phyloP scores from a whole-genome alignment of 148 eudicot species.

The Arbutus unedo region DNA sequence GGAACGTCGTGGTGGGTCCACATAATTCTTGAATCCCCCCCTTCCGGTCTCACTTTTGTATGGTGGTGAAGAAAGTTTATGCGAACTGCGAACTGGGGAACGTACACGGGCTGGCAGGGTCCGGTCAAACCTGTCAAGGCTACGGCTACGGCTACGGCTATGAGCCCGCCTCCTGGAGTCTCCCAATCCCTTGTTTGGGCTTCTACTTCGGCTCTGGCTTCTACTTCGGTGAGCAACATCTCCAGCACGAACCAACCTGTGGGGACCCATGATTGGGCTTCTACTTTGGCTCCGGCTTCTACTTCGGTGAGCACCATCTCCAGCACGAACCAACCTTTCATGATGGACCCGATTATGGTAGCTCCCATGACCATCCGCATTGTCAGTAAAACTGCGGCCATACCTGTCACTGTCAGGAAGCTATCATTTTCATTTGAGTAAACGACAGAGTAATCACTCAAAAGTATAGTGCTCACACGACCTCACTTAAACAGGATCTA shows the following conservation, averaged over 20 bases:
- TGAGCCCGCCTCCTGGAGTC: constrained; percentile 8
- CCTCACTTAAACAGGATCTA: too few species aligned
- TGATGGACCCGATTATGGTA: constrained; percentile 41
- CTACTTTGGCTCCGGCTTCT: constrained; percentile 37
- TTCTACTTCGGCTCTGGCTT: constrained; percentile 29
- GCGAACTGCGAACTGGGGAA: constrained; percentile 43
- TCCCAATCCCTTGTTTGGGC: constrained; percentile 27
- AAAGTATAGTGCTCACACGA: background rate
- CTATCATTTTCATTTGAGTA: background rate
- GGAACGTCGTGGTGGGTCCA: constrained; percentile 20
- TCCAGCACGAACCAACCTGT: constrained; percentile 29
- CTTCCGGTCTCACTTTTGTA: background rate
- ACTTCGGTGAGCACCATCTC: constrained; percentile 6
- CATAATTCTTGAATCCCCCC: background rate
- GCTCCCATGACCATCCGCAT: constrained; percentile 35
- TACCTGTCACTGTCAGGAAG: constrained; percentile 30
- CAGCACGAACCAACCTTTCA: constrained; percentile 25
- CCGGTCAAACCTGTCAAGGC: constrained; percentile 43
- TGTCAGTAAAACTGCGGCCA: constrained; percentile 27
- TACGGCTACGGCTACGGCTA: constrained; percentile 44
- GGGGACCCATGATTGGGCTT: constrained; percentile 38
- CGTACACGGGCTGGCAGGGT: constrained; percentile 16
- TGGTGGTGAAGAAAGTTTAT: constrained; percentile 43
- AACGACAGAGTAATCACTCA: background rate
- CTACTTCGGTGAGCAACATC: constrained; percentile 14